Base-by-base conservation (phyloP, 2,329 filamentous ascomycete species). In the Niveomyces coronatus region DNA sequence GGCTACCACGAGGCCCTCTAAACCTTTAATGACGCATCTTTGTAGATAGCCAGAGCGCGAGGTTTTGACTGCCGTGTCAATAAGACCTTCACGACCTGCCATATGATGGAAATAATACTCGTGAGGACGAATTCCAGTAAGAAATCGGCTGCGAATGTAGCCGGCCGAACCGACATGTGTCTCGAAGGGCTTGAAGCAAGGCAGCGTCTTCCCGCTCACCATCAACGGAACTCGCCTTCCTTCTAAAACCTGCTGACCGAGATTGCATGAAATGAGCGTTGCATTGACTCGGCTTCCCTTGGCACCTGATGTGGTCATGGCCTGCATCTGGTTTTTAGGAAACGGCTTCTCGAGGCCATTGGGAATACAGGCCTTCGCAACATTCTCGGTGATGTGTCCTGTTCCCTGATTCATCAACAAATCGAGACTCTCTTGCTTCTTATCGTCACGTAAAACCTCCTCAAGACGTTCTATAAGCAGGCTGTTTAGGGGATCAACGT, bases 21-120 rank as follows among this genome's bases (percentile, higher is more conserved):
- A 93, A 44, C 91, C 91, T 66, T 98, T 98, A 65, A 98, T 93
- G 45, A 98, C 72, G 71, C 91, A 98, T 55, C 93, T 75, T 58
- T 98, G 91, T 36, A 98, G 69, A 56, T 98, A 98, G 44, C 91
- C 93, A 19, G 91, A 96, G 54, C 91, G 82, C 9, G 89, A 94
- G 2, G 91, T 98, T 65, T 98, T 98, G 59, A 98, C 91, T 46
- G 91, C 91, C 15, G 91, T 98, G 72, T 98, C 91, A 55, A 98
- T 98, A 47, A 98, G 68, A 69, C 91, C 91, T 71, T 98, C 93
- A 64, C 91, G 79, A 51, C 93, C 93, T 54, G 89, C 91, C 93
- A 98, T 98, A 61, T 93, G 87, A 74, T 98, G 91, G 69, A 98
- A 98, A 60, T 89, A 98, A 60, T 95, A 98, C 58, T 98, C 93